phyloP scores from a whole-genome alignment of 2,329 filamentous ascomycete species.

The Claviceps sp. region DNA sequence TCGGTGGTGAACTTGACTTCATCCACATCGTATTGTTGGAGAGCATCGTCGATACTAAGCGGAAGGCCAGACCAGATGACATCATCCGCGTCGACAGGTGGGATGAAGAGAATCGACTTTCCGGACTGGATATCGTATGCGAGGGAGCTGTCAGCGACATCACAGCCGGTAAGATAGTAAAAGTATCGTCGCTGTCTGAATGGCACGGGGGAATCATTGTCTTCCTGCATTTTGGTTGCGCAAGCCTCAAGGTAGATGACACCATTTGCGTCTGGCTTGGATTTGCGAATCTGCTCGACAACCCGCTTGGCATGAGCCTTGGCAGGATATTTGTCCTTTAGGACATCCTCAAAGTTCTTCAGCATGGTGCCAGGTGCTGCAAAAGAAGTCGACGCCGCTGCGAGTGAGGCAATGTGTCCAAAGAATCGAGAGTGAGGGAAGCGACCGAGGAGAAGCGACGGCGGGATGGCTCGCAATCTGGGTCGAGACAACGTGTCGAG shows the following conservation, averaged over 20 bases:
- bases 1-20: constrained; percentile 58
- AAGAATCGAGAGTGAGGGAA: background rate
- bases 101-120: constrained; percentile 77
- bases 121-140: constrained; percentile 65
- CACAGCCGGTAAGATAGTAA: constrained; percentile 83
- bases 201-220: constrained; percentile 70
- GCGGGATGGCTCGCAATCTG: background rate
- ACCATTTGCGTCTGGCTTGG: constrained; percentile 49
- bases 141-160: constrained; percentile 65
- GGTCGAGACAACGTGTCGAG: background rate
- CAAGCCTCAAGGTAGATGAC: constrained; percentile 82
- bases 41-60: constrained; percentile 60
- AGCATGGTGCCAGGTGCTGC: constrained; percentile 14
- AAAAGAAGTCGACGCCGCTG: background rate
- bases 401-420: background rate
- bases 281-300: constrained; percentile 59
- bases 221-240: constrained; percentile 68
- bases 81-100: constrained; percentile 71
- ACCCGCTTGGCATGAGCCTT: constrained; percentile 79
- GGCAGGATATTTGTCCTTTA: constrained; percentile 60
- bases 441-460: background rate
- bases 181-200: constrained; percentile 90
- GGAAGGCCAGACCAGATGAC: constrained; percentile 93
- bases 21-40: constrained; percentile 69
- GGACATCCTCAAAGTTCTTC: constrained; percentile 35